These are phyloP conservation scores for Tritrichomonas musculus DNA, from an alignment of 208 protist species.

Conservation along the genomic window DNA sequence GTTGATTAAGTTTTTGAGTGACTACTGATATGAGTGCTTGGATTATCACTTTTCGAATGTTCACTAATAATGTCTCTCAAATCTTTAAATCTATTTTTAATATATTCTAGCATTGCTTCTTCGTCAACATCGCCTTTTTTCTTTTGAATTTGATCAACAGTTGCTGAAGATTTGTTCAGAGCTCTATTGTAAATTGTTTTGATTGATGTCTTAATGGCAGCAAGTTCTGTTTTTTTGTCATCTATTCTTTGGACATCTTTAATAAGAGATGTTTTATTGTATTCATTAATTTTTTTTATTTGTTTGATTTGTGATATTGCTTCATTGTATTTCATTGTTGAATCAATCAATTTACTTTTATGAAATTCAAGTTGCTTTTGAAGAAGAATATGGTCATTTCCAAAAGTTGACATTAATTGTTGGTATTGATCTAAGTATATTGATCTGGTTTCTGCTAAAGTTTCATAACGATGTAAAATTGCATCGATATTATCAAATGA, in stretches of 20 bases:
- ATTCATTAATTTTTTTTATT: neutral
- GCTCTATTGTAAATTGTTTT: neutral
- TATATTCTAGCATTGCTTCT: neutral
- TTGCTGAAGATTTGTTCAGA: neutral
- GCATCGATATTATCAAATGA: neutral
- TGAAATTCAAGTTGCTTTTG: neutral
- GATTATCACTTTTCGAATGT: too few relatives aligned
- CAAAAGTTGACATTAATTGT: neutral
- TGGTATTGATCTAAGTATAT: neutral
- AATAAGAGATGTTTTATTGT: neutral
- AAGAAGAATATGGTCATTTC: neutral
- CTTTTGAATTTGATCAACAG: neutral
- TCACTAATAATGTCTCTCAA: neutral
- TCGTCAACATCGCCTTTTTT: neutral
- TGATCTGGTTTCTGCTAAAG: neutral
- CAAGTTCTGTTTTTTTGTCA: neutral
- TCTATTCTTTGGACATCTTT: neutral
- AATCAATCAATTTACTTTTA: too few relatives aligned
- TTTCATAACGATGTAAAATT: neutral
- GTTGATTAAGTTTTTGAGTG: too few relatives aligned
- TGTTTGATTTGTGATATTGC: neutral
- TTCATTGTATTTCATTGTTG: neutral
- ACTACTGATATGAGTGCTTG: too few relatives aligned
- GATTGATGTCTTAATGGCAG: slow-evolving; percentile 1
- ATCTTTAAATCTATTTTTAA: neutral